Evolutionary conservation across 2,329 filamentous ascomycete species (phyloP).

Genomic region (Aspergillus transmontanensis): DNA sequence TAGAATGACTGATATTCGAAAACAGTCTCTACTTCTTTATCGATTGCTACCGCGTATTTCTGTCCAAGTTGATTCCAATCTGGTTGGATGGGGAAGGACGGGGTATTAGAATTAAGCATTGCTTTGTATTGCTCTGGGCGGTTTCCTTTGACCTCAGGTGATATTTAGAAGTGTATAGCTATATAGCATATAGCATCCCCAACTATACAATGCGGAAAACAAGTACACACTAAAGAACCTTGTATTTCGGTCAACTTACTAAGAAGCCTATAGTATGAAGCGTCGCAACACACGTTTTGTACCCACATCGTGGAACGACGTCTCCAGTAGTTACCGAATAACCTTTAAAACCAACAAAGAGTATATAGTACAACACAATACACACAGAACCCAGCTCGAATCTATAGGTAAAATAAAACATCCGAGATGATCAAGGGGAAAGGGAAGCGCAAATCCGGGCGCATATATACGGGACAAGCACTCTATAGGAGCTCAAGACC

Average conservation of each 20-base stretch:
- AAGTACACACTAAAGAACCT: background rate
- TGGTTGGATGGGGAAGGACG: background rate
- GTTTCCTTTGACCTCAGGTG: background rate
- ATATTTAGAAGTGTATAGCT: background rate
- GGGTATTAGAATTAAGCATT: background rate
- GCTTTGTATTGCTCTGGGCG: background rate
- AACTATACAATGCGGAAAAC: background rate
- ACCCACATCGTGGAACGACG: background rate
- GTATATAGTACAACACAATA: background rate
- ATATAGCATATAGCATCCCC: background rate
- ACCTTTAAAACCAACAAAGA: background rate
- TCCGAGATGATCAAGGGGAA: background rate
- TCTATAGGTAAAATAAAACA: background rate
- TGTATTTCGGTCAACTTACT: background rate
- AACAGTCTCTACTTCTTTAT: background rate
- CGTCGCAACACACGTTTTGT: background rate
- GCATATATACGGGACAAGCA: background rate
- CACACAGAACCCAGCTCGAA: background rate
- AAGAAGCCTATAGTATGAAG: background rate
- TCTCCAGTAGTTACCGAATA: background rate
- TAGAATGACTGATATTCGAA: background rate
- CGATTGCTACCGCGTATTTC: background rate
- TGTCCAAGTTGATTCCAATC: background rate
- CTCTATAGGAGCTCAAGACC: constrained; percentile 8
- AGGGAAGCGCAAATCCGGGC: background rate